Conservation (phyloP, 202 grass and related monocot species). For the Hordeum pubiflorum region DNA sequence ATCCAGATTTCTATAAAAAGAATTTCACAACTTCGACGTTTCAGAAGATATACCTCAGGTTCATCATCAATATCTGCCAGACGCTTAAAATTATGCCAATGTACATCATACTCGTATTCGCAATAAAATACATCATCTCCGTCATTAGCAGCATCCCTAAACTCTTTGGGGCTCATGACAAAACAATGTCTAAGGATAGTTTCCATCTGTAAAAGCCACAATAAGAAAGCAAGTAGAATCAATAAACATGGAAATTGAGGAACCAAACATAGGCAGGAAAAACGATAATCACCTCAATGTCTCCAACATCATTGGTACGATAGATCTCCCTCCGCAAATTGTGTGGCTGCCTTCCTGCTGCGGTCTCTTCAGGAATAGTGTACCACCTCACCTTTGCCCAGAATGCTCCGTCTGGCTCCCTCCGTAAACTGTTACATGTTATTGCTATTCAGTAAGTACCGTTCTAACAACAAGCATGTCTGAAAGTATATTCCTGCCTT, state of each 20-base stretch:
- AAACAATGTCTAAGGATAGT: slow-evolving; percentile 80
- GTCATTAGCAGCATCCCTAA: slow-evolving; percentile 49
- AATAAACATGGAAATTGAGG: not conserved
- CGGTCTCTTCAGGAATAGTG: slow-evolving; percentile 85
- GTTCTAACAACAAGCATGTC: not conserved
- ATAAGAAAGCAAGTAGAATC: not conserved
- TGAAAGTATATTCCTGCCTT: not conserved
- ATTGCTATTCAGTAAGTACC: not conserved
- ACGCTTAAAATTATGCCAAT: slow-evolving; percentile 97
- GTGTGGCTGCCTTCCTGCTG: slow-evolving; percentile 83
- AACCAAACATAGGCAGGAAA: slow-evolving; percentile 4
- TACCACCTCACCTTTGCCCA: slow-evolving; percentile 85
- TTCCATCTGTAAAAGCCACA: slow-evolving; percentile 57
- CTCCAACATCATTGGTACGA: slow-evolving; percentile 57
- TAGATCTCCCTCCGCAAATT: slow-evolving; percentile 87
- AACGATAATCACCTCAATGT: slow-evolving; percentile 45
- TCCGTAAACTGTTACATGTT: slow-evolving; percentile 55
- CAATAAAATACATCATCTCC: slow-evolving; percentile 99
- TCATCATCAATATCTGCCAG: slow-evolving; percentile 67
- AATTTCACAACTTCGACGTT: not conserved
- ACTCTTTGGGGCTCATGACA: slow-evolving; percentile 68
- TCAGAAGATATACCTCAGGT: slow-evolving; percentile 37
- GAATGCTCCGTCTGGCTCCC: slow-evolving; percentile 56
- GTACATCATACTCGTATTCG: slow-evolving; percentile 92
- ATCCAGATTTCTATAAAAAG: not conserved